A percentile compares a stretch with the other conserved stretches of the same genome.
Evolutionary conservation across 1,284 basidiomycete genomes (phyloP).

Genomic region (Cutaneotrichosporon daszewskae): DNA sequence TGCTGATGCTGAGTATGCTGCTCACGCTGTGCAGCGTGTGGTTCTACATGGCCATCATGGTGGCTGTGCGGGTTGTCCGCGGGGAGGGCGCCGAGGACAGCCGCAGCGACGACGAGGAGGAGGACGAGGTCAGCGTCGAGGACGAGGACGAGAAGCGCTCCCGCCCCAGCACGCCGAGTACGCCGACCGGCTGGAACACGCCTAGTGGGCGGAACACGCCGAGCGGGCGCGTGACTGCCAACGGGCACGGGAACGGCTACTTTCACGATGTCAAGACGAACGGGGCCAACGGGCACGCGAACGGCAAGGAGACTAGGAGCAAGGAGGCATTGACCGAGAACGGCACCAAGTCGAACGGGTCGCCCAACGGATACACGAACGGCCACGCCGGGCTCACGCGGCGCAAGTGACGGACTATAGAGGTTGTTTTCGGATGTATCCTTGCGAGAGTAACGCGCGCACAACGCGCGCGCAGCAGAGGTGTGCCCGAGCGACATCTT

Average conservation of each 20-base stretch:
- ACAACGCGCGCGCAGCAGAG: too few species aligned
- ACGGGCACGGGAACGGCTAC: not conserved
- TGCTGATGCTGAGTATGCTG: conserved; percentile 53
- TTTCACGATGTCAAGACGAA: not conserved
- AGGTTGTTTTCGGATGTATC: too few species aligned
- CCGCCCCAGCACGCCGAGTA: not conserved
- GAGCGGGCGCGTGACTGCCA: not conserved
- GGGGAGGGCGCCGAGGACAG: conserved; percentile 76
- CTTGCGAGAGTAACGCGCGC: too few species aligned
- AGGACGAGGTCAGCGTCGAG: conserved; percentile 8
- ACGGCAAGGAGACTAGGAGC: too few species aligned
- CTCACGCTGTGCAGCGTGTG: conserved; percentile 72
- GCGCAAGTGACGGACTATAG: conserved; percentile 1
- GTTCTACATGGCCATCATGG: conserved; percentile 76
- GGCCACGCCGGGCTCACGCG: conserved; percentile 1
- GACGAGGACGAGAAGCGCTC: not conserved
- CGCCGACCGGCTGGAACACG: too few species aligned
- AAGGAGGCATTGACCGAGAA: too few species aligned
- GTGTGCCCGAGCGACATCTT: too few species aligned
- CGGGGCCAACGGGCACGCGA: conserved; percentile 7
- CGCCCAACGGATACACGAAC: not conserved
- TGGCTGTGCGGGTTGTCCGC: conserved; percentile 72
- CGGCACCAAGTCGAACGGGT: too few species aligned
- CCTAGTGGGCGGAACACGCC: too few species aligned
- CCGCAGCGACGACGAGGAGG: conserved; percentile 72